Conservation (phyloP, 225 moss, liverwort and hornwort species). For the Antitrichia curtipendula region DNA sequence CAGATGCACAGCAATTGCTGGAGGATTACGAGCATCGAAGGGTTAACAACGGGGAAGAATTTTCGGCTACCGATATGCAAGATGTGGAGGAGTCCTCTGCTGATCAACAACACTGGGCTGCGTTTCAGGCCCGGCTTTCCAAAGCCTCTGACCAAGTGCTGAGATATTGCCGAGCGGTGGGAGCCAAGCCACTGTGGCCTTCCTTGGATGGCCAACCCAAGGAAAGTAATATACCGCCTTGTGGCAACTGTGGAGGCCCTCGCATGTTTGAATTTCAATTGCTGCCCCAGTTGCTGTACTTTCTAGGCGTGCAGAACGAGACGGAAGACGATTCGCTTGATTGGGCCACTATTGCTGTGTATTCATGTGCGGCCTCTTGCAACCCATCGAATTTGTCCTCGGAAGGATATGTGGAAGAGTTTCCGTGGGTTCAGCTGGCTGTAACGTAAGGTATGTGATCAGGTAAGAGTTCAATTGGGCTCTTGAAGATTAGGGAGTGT, state of each 20-base stretch:
- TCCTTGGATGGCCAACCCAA: conserved; percentile 52
- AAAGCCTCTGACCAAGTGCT: conserved; percentile 71
- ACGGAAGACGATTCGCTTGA: conserved; percentile 66
- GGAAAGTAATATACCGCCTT: conserved; percentile 35
- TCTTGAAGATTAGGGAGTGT: not conserved
- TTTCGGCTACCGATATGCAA: conserved; percentile 56
- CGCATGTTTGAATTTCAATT: conserved; percentile 89
- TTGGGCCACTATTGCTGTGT: conserved; percentile 89
- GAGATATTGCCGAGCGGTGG: conserved; percentile 46
- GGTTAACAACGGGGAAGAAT: conserved; percentile 36
- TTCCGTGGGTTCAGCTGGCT: conserved; percentile 83
- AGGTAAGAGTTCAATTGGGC: not conserved
- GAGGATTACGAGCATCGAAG: conserved; percentile 65
- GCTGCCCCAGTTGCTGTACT: conserved; percentile 88
- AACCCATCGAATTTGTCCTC: not conserved
- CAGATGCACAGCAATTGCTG: conserved; percentile 31
- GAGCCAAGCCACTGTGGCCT: conserved; percentile 89
- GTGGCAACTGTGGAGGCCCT: conserved; percentile 51
- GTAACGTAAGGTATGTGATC: not conserved
- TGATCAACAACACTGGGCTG: conserved; percentile 87
- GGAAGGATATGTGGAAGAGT: conserved; percentile 62
- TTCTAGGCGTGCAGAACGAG: conserved; percentile 59
- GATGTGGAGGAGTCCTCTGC: conserved; percentile 63
- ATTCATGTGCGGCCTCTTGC: conserved; percentile 70
- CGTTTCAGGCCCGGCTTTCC: conserved; percentile 66